A percentile compares a stretch with the other conserved stretches of the same genome.
phyloP scores from a whole-genome alignment of 768 basidiomycete genomes.

The Termitomyces sp. region DNA sequence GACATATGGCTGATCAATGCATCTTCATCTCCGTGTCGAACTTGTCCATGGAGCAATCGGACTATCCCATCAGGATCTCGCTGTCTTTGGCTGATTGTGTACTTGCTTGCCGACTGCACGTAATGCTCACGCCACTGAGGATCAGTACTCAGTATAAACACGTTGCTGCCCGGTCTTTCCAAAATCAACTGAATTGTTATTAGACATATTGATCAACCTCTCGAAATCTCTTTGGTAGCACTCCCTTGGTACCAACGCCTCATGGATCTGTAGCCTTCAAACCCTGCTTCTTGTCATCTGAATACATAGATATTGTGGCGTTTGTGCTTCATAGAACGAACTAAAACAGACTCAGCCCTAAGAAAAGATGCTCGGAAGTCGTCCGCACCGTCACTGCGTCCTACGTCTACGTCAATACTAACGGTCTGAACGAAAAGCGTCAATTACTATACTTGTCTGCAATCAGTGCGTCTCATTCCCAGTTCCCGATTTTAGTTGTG shows the following conservation, averaged over 20 bases:
- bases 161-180: conserved; percentile 1
- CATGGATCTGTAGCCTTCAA: conserved; percentile 2
- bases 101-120: conserved; percentile 1
- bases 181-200: conserved; percentile 3
- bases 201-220: conserved; percentile 8
- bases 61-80: neutral
- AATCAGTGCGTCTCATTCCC: neutral
- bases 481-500: neutral
- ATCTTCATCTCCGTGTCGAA: neutral
- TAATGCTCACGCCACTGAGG: neutral
- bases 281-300: neutral
- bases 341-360: neutral
- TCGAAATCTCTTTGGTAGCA: conserved; percentile 1
- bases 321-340: neutral
- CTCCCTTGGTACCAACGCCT: conserved; percentile 2
- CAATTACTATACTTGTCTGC: neutral
- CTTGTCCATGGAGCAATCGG: conserved; percentile 4
- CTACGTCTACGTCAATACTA: neutral
- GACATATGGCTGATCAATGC: conserved; percentile 9
- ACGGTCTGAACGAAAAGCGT: neutral
- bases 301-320: conserved; percentile 6
- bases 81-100: neutral
- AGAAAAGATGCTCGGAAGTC: neutral
- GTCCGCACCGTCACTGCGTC: neutral
- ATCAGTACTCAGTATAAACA: neutral